Conservation (phyloP, 495 filamentous ascomycete species). For the Podospora conica region DNA sequence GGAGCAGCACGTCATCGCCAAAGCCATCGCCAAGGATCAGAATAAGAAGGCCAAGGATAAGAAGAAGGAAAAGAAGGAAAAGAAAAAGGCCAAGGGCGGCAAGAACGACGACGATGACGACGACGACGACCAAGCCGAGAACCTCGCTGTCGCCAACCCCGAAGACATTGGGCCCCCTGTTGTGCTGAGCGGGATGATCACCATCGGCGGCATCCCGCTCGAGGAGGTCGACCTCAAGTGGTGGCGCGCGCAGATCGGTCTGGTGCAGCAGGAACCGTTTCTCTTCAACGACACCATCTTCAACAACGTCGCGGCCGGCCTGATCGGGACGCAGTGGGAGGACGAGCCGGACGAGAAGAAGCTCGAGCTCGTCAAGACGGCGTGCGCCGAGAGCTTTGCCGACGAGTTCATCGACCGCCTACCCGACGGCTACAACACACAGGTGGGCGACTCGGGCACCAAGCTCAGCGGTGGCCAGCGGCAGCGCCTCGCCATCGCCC, state of each 20-base stretch:
- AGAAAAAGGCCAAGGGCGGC: conserved; percentile 31
- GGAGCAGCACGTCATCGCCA: conserved; percentile 43
- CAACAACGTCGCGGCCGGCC: conserved; percentile 56
- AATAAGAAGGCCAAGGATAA: conserved; percentile 37
- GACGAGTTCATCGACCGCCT: conserved; percentile 54
- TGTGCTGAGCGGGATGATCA: conserved; percentile 43
- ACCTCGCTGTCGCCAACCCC: conserved; percentile 8
- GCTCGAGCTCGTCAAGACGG: conserved; percentile 47
- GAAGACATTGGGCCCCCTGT: conserved; percentile 37
- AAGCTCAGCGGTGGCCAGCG: conserved; percentile 50
- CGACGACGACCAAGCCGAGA: conserved; percentile 30
- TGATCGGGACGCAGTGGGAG: conserved; percentile 54
- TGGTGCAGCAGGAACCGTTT: conserved; percentile 68
- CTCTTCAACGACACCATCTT: conserved; percentile 68
- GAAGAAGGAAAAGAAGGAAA: conserved; percentile 34
- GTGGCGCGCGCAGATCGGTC: conserved; percentile 61
- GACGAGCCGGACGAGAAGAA: conserved; percentile 46
- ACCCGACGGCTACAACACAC: conserved; percentile 57
- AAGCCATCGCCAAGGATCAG: conserved; percentile 40
- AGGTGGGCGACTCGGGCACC: conserved; percentile 45
- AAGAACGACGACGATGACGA: conserved; percentile 18
- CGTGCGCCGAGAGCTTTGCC: conserved; percentile 53
- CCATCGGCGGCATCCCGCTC: conserved; percentile 51
- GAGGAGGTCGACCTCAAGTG: conserved; percentile 53
- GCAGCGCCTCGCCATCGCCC: conserved; percentile 67